phyloP scores from a whole-genome alignment of 2,329 filamentous ascomycete genomes.

The Paracoccidioides brasiliensis region DNA sequence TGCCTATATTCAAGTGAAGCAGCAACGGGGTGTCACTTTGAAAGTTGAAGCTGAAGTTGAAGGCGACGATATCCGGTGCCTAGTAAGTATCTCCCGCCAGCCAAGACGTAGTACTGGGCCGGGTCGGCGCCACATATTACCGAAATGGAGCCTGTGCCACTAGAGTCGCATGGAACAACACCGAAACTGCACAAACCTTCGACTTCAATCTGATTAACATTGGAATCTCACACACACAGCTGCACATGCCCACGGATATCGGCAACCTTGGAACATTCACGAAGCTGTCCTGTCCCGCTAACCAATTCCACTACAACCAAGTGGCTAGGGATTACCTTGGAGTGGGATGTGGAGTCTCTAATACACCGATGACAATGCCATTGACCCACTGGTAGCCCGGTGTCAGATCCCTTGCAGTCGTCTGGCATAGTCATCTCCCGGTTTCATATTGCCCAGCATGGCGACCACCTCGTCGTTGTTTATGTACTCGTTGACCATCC shows the following conservation, averaged over 20 bases:
- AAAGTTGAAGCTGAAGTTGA: neutral
- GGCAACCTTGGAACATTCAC: neutral
- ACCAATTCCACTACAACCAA: neutral
- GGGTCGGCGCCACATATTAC: constrained; percentile 2
- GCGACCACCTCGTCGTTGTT: constrained; percentile 98
- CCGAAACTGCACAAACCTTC: constrained; percentile 6
- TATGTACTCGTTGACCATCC: constrained; percentile 92
- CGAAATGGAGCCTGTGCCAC: constrained; percentile 1
- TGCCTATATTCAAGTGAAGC: neutral
- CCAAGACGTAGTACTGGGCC: neutral
- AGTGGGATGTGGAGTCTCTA: neutral
- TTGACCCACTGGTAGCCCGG: neutral
- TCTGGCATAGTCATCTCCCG: neutral
- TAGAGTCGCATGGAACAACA: constrained; percentile 8
- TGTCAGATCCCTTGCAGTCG: neutral
- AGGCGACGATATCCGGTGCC: neutral
- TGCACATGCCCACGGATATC: neutral
- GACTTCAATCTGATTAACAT: constrained; percentile 1
- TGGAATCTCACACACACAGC: neutral
- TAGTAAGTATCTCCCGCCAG: too few species aligned
- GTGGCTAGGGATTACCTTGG: neutral
- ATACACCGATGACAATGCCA: neutral
- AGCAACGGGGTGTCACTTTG: neutral
- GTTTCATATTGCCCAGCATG: constrained; percentile 45
- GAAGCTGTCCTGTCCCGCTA: neutral